These are phyloP conservation scores for Cytospora piceae DNA, from an alignment of 2,329 filamentous ascomycete genomes.

Conservation along the genomic window DNA sequence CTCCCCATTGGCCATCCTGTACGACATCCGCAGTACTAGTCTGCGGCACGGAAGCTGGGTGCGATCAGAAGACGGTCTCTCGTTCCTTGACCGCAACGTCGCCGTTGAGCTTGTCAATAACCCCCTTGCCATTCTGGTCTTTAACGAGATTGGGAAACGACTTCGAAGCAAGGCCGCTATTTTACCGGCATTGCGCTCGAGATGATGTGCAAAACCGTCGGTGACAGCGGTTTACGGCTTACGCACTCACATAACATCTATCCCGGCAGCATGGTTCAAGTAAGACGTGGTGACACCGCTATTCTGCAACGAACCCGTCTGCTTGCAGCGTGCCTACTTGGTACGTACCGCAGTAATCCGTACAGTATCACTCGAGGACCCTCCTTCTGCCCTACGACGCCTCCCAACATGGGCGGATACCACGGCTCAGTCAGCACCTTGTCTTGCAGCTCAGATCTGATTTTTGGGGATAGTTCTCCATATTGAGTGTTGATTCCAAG, in stretches of 20 bases:
- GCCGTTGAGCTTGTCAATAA: constrained; percentile 11
- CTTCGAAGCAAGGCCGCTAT: constrained; percentile 22
- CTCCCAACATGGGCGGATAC: constrained; percentile 9
- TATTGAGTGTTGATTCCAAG: neutral
- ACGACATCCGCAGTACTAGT: constrained; percentile 7
- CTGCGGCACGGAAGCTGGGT: neutral
- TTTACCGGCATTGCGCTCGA: constrained; percentile 7
- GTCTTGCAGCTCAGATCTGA: constrained; percentile 15
- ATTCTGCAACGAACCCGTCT: constrained; percentile 13
- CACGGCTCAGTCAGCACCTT: constrained; percentile 31
- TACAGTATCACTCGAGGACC: constrained; percentile 9
- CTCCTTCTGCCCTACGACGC: constrained; percentile 15
- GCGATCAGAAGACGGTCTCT: constrained; percentile 22
- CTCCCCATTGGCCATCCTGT: constrained; percentile 19
- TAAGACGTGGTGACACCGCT: constrained; percentile 28
- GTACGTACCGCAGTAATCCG: constrained; percentile 1
- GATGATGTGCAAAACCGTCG: constrained; percentile 22
- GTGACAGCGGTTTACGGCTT: constrained; percentile 18
- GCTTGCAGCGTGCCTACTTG: constrained; percentile 4
- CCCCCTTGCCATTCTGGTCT: neutral
- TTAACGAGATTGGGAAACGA: constrained; percentile 13
- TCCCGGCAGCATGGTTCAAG: constrained; percentile 25
- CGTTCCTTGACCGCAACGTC: constrained; percentile 25
- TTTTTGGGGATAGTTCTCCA: constrained; percentile 3
- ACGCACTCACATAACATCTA: constrained; percentile 5